A percentile compares a stretch with the other conserved stretches of the same genome.
Conservation (phyloP, 1,284 basidiomycete genomes). For the Sporisorium exsertum region DNA sequence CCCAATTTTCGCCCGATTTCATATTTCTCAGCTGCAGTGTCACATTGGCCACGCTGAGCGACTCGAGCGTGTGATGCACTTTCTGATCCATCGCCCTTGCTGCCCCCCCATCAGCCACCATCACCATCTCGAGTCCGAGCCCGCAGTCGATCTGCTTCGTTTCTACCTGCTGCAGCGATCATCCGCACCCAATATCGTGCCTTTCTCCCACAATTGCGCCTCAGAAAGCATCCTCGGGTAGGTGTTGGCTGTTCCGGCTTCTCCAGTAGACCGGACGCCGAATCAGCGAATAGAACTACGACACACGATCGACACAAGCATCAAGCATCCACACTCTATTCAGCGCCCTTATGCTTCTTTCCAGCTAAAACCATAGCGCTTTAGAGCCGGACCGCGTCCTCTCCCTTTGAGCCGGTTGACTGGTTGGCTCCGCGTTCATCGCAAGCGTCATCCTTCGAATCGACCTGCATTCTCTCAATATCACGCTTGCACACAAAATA, state of each 20-base stretch:
- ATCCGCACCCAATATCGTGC: neutral
- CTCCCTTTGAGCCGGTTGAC: neutral
- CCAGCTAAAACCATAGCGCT: neutral
- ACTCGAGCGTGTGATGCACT: neutral
- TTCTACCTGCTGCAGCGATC: neutral
- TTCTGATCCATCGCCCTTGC: neutral
- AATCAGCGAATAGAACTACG: neutral
- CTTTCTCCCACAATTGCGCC: neutral
- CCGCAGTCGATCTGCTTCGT: neutral
- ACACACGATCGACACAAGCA: neutral
- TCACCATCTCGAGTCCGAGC: neutral
- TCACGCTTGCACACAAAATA: neutral
- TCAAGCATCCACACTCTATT: neutral
- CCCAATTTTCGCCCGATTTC: neutral
- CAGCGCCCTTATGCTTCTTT: conserved; percentile 4
- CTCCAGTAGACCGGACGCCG: neutral
- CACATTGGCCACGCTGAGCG: neutral
- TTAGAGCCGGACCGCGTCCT: neutral
- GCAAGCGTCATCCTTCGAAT: neutral
- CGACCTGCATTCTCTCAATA: neutral
- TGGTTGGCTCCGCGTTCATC: neutral
- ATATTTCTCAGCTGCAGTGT: neutral
- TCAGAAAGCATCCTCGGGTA: neutral
- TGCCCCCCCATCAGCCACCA: neutral
- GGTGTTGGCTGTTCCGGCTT: neutral